Evolutionary conservation across 2,329 filamentous ascomycete genomes (phyloP), one percentile per base, ranked within the genome.

Genomic region (Aspergillus uvarum): DNA sequence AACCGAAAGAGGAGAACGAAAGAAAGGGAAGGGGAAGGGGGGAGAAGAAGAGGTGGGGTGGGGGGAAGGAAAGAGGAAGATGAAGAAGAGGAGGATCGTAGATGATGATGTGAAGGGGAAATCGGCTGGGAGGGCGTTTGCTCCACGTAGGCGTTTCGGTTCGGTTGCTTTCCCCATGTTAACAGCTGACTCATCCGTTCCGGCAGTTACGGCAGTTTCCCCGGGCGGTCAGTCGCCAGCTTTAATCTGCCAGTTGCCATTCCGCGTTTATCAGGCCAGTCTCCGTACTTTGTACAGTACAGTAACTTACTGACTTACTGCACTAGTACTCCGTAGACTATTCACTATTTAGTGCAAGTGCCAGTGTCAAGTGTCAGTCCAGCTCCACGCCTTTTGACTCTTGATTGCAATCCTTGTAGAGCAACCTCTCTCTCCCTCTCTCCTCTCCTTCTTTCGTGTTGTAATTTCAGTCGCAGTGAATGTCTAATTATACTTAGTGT

Each of bases 71-170:
- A 53, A 47, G 51, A 32, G 38, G 32, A 56, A 56, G 48, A 54
- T 49, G 51, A 26, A 63, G 53, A 60, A 38, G 38, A 50, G 53
- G 51, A 49, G 32, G 51, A 52, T 49, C 32, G 35, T 49, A 24
- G 31, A 53, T 31, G 31, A 35, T 29, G 26, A 16, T 35, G 32
- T 35, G 19, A 47, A 54, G 22, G 35, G 53, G 47, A 47, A 50
- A 59, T 29, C 50, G 56, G 61, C 55, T 61, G 53, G 48, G 31
- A 35, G 32, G 12, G 32, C 51, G 49, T 62, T 66, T 67, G 59
- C 67, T 70, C 68, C 68, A 70, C 68, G 68, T 70, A 67, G 67
- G 61, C 66, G 59, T 65, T 64, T 60, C 44, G 32, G 49, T 63
- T 60, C 44, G 42, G 49, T 54, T 55, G 21, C 24, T 59, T 62